Base-by-base conservation (phyloP, 176 grass and related monocot genomes). In the Aegilops sharonensis region DNA sequence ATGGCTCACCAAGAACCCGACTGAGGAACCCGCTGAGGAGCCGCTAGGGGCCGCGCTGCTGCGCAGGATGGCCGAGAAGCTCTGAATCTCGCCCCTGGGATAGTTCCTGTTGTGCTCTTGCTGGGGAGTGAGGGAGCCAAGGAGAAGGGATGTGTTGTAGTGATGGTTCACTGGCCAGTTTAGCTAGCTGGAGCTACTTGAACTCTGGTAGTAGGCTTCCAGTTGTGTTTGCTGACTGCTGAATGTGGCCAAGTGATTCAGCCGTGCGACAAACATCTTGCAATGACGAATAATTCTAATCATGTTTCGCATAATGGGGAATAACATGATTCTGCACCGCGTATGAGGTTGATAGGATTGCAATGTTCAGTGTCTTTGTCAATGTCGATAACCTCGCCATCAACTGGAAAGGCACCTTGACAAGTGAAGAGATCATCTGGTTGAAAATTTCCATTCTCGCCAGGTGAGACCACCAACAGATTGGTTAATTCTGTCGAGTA, bases 1-100 rank as follows among this genome's bases (percentile, higher is more conserved):
- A 13, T 99, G 90, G 94, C 89, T 99, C 37, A 70, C 63, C 60
- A 93, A 92, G 82, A 84, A 95, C 32, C 62, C 62, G 24, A 74
- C 36, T 25, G 54, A 88, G 59, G 64, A 83, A 63, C 43, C 60
- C 4, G 56, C n/a, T 34, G 64, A 88, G 71, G 70, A 87, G 72
- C 54, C 72, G 5, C 57, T 87, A 64, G 89, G 72, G 80, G 54
- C 86, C 15, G 66, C 23, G 14, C 72, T 83, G 68, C 86, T 54
- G 86, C 54, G 36, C 65, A 85, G 30, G 64, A 90, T 82, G 77
- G 83, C 77, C 74, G 82, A 92, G 66, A 64, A 59, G 64, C 75
- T 68, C 60, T 87, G 64, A 75, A 18, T n/a, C 54, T 52, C 25
- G 12, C 42, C 20, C 68, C 40, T 45, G 40, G 27, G 57, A 21